A percentile compares a stretch with the other conserved stretches of the same genome.
phyloP scores from a whole-genome alignment of 2,329 filamentous ascomycete species.

The Epicoccum nigrum region DNA sequence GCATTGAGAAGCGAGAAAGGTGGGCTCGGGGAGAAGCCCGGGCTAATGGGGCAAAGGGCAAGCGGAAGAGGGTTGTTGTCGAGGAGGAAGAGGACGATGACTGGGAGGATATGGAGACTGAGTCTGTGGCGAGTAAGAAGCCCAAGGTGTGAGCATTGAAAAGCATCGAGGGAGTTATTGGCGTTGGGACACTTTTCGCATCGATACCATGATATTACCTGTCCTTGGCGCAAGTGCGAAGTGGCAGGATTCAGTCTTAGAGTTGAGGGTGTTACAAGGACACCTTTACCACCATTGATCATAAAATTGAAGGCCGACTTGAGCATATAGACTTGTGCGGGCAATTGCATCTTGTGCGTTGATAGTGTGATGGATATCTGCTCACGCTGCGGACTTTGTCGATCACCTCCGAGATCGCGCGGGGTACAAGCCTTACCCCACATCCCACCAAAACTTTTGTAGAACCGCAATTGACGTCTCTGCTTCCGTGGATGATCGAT shows the following conservation, averaged over 20 bases:
- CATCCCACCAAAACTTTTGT: slow-evolving; percentile 27
- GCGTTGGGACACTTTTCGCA: slow-evolving; percentile 4
- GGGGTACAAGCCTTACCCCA: slow-evolving; percentile 30
- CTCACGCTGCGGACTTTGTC: slow-evolving; percentile 11
- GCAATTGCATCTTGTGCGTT: too few species aligned
- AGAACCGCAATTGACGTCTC: slow-evolving; percentile 1
- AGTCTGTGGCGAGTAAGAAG: slow-evolving; percentile 19
- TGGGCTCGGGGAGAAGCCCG: slow-evolving; percentile 27
- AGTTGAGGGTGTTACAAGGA: too few species aligned
- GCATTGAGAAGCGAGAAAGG: slow-evolving; percentile 44
- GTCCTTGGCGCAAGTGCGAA: too few species aligned
- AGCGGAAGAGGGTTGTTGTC: slow-evolving; percentile 44
- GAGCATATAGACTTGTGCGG: too few species aligned
- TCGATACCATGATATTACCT: slow-evolving; percentile 11
- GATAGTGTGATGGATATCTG: too few species aligned
- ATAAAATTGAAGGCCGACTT: too few species aligned
- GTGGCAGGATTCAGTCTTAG: too few species aligned
- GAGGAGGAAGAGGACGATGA: slow-evolving; percentile 49
- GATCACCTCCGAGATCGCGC: slow-evolving; percentile 19
- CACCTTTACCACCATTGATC: too few species aligned
- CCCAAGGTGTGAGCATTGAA: slow-evolving; percentile 22
- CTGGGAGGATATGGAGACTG: slow-evolving; percentile 44
- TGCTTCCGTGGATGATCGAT: too few species aligned
- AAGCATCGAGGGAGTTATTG: slow-evolving; percentile 4
- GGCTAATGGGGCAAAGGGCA: slow-evolving; percentile 29